These are phyloP conservation scores for Medicago truncatula DNA, from an alignment of 306 rosid genomes.

Conservation along the genomic window MtrunA17r5.0-ANR NC_053044.1:48656001-48656500, in stretches of 20 bases:
- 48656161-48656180: slow-evolving; percentile 32
- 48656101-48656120: slow-evolving; percentile 47
- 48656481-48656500: too few relatives aligned
- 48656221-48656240: slow-evolving; percentile 14
- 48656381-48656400: background rate
- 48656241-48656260: slow-evolving; percentile 46
- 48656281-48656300: background rate
- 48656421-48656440: too few relatives aligned
- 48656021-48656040: slow-evolving; percentile 14
- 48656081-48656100: slow-evolving; percentile 3
- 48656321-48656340: background rate
- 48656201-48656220: slow-evolving; percentile 44
- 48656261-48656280: slow-evolving; percentile 40
- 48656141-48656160: slow-evolving; percentile 1
- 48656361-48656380: slow-evolving; percentile 6
- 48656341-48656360: background rate
- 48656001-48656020: background rate
- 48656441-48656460: too few relatives aligned
- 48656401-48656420: too few relatives aligned
- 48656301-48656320: background rate
- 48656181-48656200: slow-evolving; percentile 21
- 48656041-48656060: slow-evolving; percentile 24
- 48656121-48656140: slow-evolving; percentile 39
- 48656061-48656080: slow-evolving; percentile 14
- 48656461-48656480: too few relatives aligned